Conservation (phyloP, 768 basidiomycete genomes). For the Scleroderma citrinum region DNA sequence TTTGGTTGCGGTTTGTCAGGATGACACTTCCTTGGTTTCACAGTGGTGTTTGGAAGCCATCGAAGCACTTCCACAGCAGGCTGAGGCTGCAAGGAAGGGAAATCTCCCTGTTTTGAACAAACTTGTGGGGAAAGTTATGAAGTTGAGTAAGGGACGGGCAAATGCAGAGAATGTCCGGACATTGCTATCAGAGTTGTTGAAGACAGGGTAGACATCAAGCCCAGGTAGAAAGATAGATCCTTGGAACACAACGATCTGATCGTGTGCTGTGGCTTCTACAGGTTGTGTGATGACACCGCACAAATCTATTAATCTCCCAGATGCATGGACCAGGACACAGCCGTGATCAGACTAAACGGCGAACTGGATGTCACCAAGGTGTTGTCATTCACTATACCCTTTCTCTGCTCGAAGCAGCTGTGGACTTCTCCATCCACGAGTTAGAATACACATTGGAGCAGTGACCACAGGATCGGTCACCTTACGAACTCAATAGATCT, state of each 20-base stretch:
- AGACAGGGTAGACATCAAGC: neutral
- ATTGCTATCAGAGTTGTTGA: conserved; percentile 44
- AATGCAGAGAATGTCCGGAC: conserved; percentile 58
- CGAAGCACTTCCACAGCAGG: conserved; percentile 58
- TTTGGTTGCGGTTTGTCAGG: conserved; percentile 35
- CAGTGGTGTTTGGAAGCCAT: conserved; percentile 62
- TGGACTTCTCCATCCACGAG: no score
- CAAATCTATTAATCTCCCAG: no score
- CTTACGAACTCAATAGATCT: neutral
- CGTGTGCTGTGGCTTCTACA: no score
- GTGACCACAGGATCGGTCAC: no score
- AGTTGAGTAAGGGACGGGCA: conserved; percentile 67
- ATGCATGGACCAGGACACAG: no score
- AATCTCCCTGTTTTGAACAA: conserved; percentile 67
- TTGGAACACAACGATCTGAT: no score
- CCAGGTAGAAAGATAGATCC: no score
- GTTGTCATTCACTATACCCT: neutral
- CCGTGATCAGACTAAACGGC: no score
- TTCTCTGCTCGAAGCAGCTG: neutral
- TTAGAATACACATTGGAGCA: no score
- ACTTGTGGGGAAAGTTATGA: conserved; percentile 82
- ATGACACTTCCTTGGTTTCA: conserved; percentile 37
- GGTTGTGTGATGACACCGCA: no score
- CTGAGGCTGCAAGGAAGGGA: conserved; percentile 57
- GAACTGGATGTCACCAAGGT: neutral